These are phyloP conservation scores for Ceratocystis albifundus DNA, from an alignment of 2,329 filamentous ascomycete genomes.

Conservation along the genomic window DNA sequence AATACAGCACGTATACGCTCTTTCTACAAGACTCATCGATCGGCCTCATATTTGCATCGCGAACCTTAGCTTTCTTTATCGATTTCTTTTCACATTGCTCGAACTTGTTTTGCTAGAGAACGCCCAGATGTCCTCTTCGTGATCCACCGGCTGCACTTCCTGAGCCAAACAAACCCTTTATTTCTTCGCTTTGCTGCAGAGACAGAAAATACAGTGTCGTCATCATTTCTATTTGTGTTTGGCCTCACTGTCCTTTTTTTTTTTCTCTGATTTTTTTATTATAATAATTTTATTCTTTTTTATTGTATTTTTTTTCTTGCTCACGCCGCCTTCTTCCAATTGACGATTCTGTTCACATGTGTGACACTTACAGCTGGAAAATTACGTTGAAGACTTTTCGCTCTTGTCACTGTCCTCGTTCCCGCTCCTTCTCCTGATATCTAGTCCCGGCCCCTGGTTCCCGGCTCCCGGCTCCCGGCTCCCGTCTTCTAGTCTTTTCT, in stretches of 20 bases:
- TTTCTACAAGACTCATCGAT: too few relatives aligned
- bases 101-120: background rate
- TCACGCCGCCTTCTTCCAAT: background rate
- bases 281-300: background rate
- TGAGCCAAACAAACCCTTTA: constrained; percentile 7
- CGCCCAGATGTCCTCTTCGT: constrained; percentile 5
- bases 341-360: constrained; percentile 6
- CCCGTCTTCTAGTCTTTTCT: background rate
- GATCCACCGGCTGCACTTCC: background rate
- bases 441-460: background rate
- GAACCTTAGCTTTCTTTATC: background rate
- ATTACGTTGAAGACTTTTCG: background rate
- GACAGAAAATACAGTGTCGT: constrained; percentile 1
- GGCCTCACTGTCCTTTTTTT: background rate
- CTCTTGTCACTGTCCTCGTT: background rate
- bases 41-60: background rate
- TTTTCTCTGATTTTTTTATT: background rate
- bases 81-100: background rate
- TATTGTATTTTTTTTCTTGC: background rate
- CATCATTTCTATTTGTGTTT: background rate
- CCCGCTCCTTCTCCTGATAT: background rate
- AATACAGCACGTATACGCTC: too few relatives aligned
- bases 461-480: too few relatives aligned
- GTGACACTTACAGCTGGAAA: background rate
- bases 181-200: background rate